Base-by-base conservation (phyloP, 768 basidiomycete species). In the Trametes cinnabarina region DNA sequence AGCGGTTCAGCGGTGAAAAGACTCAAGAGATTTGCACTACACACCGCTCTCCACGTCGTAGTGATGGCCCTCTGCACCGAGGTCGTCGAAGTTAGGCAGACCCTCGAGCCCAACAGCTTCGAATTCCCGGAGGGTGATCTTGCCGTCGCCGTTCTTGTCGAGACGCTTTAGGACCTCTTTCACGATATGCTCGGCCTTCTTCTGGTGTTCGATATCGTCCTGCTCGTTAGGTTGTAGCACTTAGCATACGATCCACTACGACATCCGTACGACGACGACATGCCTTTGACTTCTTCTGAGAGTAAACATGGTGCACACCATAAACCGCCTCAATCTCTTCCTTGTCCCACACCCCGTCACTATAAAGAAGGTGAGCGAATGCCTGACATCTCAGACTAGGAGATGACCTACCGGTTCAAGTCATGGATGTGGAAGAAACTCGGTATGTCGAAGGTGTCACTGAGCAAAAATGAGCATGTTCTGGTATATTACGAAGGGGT, bases 381-480 rank as follows among this genome's bases (percentile, higher is more conserved):
- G 41, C 2, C 25, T 40, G 10, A 46, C 4, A 23, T 4, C 22
- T 14, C n/a, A 4, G n/a, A n/a, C n/a, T 17, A 47, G 19, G 15
- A 39, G 15, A 9, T 2, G 34, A 67, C 80, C 62, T 60, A 88
- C 88, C 85, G 76, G 73, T 98, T 86, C 56, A 99, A 78, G 74
- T 99, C 96, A 73, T 99, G 96, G 12, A 99, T 77, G 60, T 90
- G 86, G 82, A 97, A 96, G 83, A 99, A 99, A 70, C 92, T 91
- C 65, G 85, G 79, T 41, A 83, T 74, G 67, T 89, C 94, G 64
- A 92, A 96, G 39, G 84, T 82, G 69, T 93, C 90, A 57, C 92
- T 94, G 66, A 19, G 55, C 14, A 35, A 57, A 14, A 12, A 40
- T 50, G 4, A 22, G 35, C 11, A 23, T 47, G 17, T 22, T 14